Percentiles rank a stretch among this genome's conserved stretches.
Evolutionary conservation across 2,329 filamentous ascomycete species (phyloP).

Genomic region (Didymella keratinophila): DNA sequence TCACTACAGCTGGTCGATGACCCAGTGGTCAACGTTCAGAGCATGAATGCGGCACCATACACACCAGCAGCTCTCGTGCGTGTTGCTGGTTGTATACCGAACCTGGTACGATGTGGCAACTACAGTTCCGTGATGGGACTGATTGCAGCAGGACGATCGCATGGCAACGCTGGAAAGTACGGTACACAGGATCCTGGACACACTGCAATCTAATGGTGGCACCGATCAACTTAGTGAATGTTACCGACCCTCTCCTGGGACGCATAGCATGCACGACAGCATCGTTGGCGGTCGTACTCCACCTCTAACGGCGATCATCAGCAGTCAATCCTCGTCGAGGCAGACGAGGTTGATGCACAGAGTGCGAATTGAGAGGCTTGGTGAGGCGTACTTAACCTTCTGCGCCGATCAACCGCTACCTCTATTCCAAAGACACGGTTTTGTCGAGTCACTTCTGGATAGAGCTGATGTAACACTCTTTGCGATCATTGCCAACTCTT

Average conservation of each 20-base stretch:
- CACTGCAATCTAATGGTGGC: background rate
- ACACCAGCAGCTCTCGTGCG: background rate
- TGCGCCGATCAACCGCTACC: slow-evolving; percentile 4
- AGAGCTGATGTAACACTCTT: background rate
- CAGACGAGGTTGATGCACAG: background rate
- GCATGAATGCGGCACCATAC: background rate
- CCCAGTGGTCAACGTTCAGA: background rate
- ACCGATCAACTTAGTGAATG: too few relatives aligned
- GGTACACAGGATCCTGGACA: background rate
- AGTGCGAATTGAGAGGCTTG: background rate
- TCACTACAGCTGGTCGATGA: background rate
- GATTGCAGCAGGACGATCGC: background rate
- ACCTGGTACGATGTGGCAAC: background rate
- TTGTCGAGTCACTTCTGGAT: slow-evolving; percentile 1
- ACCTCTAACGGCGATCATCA: background rate
- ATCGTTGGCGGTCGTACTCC: background rate
- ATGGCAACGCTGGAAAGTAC: slow-evolving; percentile 1
- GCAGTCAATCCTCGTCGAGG: background rate
- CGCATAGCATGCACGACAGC: background rate
- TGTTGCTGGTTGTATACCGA: background rate
- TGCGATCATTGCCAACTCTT: background rate
- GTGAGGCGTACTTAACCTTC: background rate
- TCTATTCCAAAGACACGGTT: background rate
- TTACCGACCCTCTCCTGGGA: too few relatives aligned
- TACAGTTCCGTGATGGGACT: background rate